Evolutionary conservation across 2,329 filamentous ascomycete genomes (phyloP).

Genomic region (Scedosporium aurantiacum): DNA sequence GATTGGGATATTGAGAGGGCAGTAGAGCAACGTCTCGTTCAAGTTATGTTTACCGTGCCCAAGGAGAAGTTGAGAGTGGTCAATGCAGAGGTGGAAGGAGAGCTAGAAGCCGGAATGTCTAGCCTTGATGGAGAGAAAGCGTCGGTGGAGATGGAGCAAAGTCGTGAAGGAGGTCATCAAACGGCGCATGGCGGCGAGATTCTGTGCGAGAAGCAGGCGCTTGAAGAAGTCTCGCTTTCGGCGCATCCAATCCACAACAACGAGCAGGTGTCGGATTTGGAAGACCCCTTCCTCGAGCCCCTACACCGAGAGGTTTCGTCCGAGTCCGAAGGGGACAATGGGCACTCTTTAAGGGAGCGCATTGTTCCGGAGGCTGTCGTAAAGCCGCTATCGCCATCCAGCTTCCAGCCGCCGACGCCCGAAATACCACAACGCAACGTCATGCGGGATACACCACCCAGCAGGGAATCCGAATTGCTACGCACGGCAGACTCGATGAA

Average conservation of each 20-base stretch:
- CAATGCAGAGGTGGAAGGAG: conserved; percentile 53
- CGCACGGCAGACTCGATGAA: conserved; percentile 35
- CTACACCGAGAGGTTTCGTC: neutral
- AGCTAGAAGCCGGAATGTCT: conserved; percentile 8
- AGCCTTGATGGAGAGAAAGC: neutral
- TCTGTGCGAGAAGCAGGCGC: neutral
- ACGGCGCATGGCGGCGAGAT: neutral
- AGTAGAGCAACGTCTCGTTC: conserved; percentile 59
- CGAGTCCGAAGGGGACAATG: neutral
- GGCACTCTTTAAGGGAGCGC: neutral
- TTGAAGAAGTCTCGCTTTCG: neutral
- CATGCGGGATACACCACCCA: neutral
- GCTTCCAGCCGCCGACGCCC: neutral
- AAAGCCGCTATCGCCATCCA: neutral
- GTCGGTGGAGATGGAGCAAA: neutral
- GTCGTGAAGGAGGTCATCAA: neutral
- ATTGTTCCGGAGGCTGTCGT: neutral
- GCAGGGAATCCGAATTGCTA: neutral
- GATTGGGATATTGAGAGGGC: conserved; percentile 72
- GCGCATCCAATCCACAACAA: neutral
- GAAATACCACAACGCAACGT: neutral
- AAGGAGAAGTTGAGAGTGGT: conserved; percentile 81
- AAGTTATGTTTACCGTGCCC: conserved; percentile 89
- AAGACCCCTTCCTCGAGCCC: conserved; percentile 1
- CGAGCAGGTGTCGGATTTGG: neutral